Base-by-base conservation (phyloP, 768 basidiomycete species). In the Tricholoma sp. region DNA sequence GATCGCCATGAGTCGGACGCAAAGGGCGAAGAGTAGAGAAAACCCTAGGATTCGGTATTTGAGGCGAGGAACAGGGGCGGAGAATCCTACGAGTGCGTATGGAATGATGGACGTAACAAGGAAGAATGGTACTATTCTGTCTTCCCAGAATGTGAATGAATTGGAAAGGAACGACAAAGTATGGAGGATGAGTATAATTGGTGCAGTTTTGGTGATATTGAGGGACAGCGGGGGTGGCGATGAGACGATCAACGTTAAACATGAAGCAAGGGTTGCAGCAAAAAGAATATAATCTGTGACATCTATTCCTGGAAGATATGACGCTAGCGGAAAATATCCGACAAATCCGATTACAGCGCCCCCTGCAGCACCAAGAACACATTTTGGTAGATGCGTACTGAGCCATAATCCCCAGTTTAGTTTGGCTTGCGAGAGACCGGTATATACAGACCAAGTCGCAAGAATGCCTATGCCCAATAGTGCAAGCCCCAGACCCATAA, bases 121-220 rank as follows among this genome's bases (percentile, higher is more conserved):
- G 54, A 98, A 79, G 79, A 86, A 95, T 7, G 85, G 82, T 10
- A 89, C 77, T 55, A 91, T 76, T 31, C 82, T 81, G 68, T 98
- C 95, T 79, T 99, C 97, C 94, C 94, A 98, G 69, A 98, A 83
- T n/a, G 91, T 92, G 76, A 92, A 96, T 0, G 94, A 97, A 75
- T 98, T 98, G 22, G 94, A 96, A 14, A 88, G 81, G 71, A 96
- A 96, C 6, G 87, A 76, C 3, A 88, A 54, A 1, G 86, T 71
- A 64, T 98, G 94, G 2, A 93, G 74, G 56, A 83, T 56, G 55
- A 88, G 78, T 32, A 84, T 72, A 37, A 89, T 60, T 1, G 79
- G 76, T 1, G 71, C 63, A 8, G 72, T 65, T 27, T 60, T 58
- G 18, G 73, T 51, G 21, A 66, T 65, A 22, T 68, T n/a, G 18